phyloP scores from a whole-genome alignment of 129 eudicot genomes.

The Artemisia annua region DNA sequence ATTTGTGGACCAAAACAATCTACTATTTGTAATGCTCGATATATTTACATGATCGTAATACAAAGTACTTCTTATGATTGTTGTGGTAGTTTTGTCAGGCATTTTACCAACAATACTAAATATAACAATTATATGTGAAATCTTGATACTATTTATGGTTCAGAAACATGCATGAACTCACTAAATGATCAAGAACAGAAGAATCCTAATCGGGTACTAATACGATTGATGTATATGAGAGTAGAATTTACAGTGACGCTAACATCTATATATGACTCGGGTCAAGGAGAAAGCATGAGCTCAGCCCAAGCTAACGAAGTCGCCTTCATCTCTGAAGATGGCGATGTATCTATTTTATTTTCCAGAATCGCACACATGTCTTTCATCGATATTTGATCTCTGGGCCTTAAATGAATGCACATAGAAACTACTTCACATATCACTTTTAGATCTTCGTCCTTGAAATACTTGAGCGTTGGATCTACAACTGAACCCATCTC shows the following conservation, averaged over 20 bases:
- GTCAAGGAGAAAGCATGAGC: constrained; percentile 74
- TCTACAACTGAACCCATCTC: constrained; percentile 60
- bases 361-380: constrained; percentile 73
- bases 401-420: constrained; percentile 55
- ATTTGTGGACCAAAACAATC: too few species aligned
- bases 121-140: constrained; percentile 7
- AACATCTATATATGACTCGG: not conserved
- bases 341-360: constrained; percentile 61
- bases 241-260: constrained; percentile 29
- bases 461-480: constrained; percentile 71
- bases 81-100: not conserved
- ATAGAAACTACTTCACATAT: constrained; percentile 69
- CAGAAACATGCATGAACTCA: constrained; percentile 15
- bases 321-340: constrained; percentile 75
- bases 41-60: not conserved
- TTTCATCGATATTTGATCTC: constrained; percentile 49
- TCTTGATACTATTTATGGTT: constrained; percentile 16
- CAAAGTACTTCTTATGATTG: not conserved
- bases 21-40: not conserved
- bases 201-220: constrained; percentile 6
- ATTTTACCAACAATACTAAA: not conserved
- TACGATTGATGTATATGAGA: constrained; percentile 9
- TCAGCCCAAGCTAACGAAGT: constrained; percentile 93
- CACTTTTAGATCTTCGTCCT: constrained; percentile 60
- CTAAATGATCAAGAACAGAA: constrained; percentile 28